Conservation (phyloP, 805 yeast genomes). For the Nakazawaea molendinolei region DNA sequence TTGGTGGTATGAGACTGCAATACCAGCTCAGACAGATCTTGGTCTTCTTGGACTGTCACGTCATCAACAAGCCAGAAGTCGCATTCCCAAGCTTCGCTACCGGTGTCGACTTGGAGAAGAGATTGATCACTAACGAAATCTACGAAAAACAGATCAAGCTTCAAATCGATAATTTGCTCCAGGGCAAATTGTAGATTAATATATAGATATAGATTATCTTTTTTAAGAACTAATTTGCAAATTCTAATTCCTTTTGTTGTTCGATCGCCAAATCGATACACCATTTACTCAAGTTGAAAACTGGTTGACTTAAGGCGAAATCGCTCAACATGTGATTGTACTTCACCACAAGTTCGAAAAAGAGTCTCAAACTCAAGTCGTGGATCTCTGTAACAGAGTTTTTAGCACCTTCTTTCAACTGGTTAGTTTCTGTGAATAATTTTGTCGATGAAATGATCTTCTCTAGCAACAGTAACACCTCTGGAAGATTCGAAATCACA, state of each 20-base stretch:
- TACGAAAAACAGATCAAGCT: slow-evolving; percentile 1
- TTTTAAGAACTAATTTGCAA: not conserved
- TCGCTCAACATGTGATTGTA: slow-evolving; percentile 62
- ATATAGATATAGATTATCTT: slow-evolving; percentile 3
- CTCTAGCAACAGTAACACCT: slow-evolving; percentile 53
- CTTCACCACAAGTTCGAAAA: slow-evolving; percentile 56
- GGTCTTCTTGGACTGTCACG: slow-evolving; percentile 4
- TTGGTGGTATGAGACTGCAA: slow-evolving; percentile 6
- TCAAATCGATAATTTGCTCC: slow-evolving; percentile 4
- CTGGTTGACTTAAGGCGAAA: slow-evolving; percentile 53
- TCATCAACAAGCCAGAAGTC: slow-evolving; percentile 8
- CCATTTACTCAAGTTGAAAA: slow-evolving; percentile 65
- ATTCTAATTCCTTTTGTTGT: slow-evolving; percentile 29
- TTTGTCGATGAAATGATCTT: slow-evolving; percentile 51
- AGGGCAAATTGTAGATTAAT: slow-evolving; percentile 1
- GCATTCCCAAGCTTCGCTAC: not conserved
- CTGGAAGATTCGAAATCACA: slow-evolving; percentile 49
- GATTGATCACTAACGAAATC: slow-evolving; percentile 2
- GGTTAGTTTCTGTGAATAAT: slow-evolving; percentile 29
- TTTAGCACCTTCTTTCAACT: slow-evolving; percentile 15
- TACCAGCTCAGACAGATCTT: slow-evolving; percentile 7
- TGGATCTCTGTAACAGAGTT: slow-evolving; percentile 51
- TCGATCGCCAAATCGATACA: slow-evolving; percentile 60
- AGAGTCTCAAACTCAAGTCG: slow-evolving; percentile 58
- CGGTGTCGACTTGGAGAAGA: slow-evolving; percentile 4